Base-by-base conservation (phyloP, 495 filamentous ascomycete genomes). In the Trichoderma erinaceum region DNA sequence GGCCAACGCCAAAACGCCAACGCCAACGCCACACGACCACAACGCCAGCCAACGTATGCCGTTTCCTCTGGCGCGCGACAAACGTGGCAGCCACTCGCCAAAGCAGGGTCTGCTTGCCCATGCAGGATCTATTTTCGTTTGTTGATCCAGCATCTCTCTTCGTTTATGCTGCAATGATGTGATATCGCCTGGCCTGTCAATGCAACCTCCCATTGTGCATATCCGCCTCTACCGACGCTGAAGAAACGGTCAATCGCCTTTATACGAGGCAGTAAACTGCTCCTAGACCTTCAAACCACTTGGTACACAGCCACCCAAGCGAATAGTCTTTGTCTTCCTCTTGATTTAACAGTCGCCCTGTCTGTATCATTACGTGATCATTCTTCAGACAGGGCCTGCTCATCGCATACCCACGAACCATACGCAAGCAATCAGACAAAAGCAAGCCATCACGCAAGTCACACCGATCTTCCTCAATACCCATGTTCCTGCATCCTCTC, bases 131-230 rank as follows among this genome's bases (percentile, higher is more conserved):
- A 29, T 29, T 29, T 29, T 29, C 29, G 29, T 29, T 29, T 29
- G 29, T 29, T 29, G 29, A 29, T 29, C 29, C 1, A 29, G 29
- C 29, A 29, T 29, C 29, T 29, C 29, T 29, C 29, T 29, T 29
- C 29, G 29, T 29, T 29, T 29, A 61, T 61, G 52, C 18, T 23
- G 52, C 52, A 23, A 61, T 61, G 52, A 61, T 29, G 52, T 61
- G 52, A 61, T 61, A 21, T 61, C 52, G 52, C 52, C 29, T 61
- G 52, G 29, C 25, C 18, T 61, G 52, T 29, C 23, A 50, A 50
- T 4, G 16, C 46, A 50, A n/a, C 16, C 46, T 50, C 16, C 15
- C 2, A 7, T n/a, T 15, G 46, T n/a, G 6, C 46, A 21, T 50
- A n/a, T 18, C 18, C 2, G 46, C 15, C 18, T 50, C 46, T n/a